Conservation (phyloP, 371 early-diverging fungal genomes). For the Hamiltosporidium magnivora region DNA sequence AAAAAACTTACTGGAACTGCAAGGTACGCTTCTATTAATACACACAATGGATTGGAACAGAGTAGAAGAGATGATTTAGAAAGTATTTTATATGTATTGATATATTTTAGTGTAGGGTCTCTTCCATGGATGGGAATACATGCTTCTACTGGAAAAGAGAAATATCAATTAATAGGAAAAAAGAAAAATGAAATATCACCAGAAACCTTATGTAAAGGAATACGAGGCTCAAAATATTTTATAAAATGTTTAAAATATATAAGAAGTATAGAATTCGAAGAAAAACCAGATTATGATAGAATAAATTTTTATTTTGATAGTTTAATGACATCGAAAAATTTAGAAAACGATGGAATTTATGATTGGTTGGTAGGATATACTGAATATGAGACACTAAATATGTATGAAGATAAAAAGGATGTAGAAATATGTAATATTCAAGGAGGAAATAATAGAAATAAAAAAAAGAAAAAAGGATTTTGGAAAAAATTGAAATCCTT, state of each 20-base stretch:
- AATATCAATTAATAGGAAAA: slow-evolving; percentile 95
- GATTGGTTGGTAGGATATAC: neutral
- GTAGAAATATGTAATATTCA: no score
- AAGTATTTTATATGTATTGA: slow-evolving; percentile 87
- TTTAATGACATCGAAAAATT: neutral
- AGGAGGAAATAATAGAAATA: no score
- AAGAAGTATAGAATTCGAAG: neutral
- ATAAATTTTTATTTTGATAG: no score
- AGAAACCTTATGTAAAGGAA: slow-evolving; percentile 65
- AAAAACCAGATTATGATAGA: neutral
- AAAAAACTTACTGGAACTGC: slow-evolving; percentile 97
- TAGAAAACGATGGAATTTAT: neutral
- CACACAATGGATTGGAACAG: slow-evolving; percentile 92
- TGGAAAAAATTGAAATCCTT: no score
- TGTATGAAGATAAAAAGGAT: no score
- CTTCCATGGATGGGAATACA: slow-evolving; percentile 99
- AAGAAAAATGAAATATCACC: slow-evolving; percentile 93
- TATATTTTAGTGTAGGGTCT: slow-evolving; percentile 92
- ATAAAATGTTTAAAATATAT: slow-evolving; percentile 2
- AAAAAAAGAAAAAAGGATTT: no score
- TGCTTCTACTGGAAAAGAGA: slow-evolving; percentile 90
- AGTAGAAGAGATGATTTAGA: slow-evolving; percentile 97
- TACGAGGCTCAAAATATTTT: neutral
- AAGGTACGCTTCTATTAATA: slow-evolving; percentile 92
- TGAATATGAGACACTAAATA: no score